These are phyloP conservation scores for Cladosporium sp. DNA, from an alignment of 2,329 filamentous ascomycete species.

Conservation along the genomic window DNA sequence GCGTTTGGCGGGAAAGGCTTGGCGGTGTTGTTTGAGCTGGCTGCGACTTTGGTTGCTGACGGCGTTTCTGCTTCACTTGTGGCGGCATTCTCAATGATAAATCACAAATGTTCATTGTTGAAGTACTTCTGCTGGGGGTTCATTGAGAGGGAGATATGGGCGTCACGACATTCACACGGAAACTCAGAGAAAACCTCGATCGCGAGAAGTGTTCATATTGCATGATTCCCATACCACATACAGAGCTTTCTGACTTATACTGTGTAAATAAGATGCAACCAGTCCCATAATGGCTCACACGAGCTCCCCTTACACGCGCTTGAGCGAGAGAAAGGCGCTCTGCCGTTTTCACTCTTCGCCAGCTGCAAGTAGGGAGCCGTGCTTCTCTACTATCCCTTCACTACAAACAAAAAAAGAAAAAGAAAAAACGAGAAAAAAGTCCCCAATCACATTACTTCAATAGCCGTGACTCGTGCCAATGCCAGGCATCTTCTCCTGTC, in stretches of 20 bases:
- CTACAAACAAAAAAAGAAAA: background rate
- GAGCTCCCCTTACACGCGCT: no score
- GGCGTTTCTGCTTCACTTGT: no score
- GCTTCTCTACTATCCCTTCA: background rate
- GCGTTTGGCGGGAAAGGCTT: background rate
- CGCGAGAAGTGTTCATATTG: background rate
- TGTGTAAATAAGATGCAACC: background rate
- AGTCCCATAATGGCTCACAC: background rate
- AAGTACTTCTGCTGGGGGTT: no score
- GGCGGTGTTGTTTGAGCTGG: background rate
- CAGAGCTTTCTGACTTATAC: background rate
- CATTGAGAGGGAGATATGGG: no score
- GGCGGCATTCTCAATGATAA: no score
- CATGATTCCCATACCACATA: background rate
- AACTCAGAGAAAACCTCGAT: no score
- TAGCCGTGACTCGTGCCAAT: background rate
- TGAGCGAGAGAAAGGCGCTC: background rate
- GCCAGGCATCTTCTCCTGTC: background rate
- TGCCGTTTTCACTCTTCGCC: background rate
- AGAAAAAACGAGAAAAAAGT: background rate
- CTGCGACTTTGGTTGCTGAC: no score
- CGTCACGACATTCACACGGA: no score
- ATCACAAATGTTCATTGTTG: no score
- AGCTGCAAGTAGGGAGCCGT: background rate
- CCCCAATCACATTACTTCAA: background rate